These are phyloP conservation scores for Cryptosporidium parvum DNA, from an alignment of 169 alveolate species.

Conservation along the genomic window DNA sequence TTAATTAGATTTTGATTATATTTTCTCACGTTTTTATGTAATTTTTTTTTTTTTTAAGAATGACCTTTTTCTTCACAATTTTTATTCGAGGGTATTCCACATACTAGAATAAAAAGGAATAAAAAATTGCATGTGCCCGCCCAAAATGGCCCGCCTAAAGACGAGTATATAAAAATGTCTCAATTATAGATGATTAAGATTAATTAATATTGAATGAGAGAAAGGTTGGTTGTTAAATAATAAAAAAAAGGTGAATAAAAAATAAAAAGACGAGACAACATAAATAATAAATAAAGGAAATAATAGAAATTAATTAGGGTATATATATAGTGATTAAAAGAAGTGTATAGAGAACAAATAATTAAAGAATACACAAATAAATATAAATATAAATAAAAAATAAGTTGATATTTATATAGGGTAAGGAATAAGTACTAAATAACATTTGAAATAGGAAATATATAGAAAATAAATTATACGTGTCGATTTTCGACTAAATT, in stretches of 20 bases:
- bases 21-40: no score
- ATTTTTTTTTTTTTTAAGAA: no score
- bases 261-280: constrained; percentile 25
- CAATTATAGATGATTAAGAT: not conserved
- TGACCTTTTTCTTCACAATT: not conserved
- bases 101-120: not conserved
- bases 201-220: not conserved
- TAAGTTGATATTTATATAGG: not conserved
- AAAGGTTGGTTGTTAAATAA: not conserved
- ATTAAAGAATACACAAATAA: not conserved
- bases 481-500: constrained; percentile 24
- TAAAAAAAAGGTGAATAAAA: not conserved
- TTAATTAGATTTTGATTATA: not conserved
- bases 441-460: not conserved
- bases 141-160: not conserved
- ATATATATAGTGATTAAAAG: no score
- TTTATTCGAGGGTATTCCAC: not conserved
- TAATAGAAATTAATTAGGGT: not conserved
- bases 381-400: not conserved
- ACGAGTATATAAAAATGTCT: constrained; percentile 17
- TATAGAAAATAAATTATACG: not conserved
- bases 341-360: not conserved
- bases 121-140: constrained; percentile 17
- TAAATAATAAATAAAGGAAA: not conserved
- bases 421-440: not conserved